These are phyloP conservation scores for Pleurotus platypus DNA, from an alignment of 768 basidiomycete species.

Conservation along the genomic window DNA sequence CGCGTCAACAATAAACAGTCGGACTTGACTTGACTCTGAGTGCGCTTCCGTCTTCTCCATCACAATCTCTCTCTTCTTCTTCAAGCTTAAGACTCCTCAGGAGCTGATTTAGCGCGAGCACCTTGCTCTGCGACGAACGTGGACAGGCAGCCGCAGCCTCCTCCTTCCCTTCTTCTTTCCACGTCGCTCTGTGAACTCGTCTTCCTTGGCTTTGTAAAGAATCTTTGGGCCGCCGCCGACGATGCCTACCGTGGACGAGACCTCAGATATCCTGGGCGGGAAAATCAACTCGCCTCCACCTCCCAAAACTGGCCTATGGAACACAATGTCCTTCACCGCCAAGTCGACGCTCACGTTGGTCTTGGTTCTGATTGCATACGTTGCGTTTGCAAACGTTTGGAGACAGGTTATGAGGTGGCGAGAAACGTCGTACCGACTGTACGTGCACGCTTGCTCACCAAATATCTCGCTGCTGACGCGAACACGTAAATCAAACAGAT, in stretches of 20 bases:
- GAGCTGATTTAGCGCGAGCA: no score
- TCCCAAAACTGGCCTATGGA: constrained; percentile 26
- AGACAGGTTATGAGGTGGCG: constrained; percentile 50
- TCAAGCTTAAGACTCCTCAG: no score
- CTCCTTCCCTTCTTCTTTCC: constrained; percentile 15
- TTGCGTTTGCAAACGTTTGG: constrained; percentile 36
- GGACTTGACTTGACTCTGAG: no score
- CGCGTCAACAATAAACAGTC: no score
- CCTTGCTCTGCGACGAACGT: no score
- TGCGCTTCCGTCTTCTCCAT: no score
- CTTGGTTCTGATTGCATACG: constrained; percentile 34
- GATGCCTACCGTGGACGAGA: constrained; percentile 58
- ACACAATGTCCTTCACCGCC: constrained; percentile 34
- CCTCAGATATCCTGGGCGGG: constrained; percentile 70
- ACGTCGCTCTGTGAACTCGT: not conserved
- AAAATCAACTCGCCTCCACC: constrained; percentile 36
- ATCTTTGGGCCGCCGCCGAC: not conserved
- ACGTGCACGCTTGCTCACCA: constrained; percentile 18
- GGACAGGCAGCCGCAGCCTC: constrained; percentile 1
- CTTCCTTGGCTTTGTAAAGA: no score
- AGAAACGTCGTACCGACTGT: constrained; percentile 67
- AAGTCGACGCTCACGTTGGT: constrained; percentile 31
- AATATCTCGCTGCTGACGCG: not conserved
- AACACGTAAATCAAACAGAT: constrained; percentile 34
- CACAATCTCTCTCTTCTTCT: no score